Percentiles rank a stretch among this genome's conserved stretches.
These are phyloP conservation scores for Chaetomium sp. DNA, from an alignment of 2,329 filamentous ascomycete genomes.

Conservation along the genomic window DNA sequence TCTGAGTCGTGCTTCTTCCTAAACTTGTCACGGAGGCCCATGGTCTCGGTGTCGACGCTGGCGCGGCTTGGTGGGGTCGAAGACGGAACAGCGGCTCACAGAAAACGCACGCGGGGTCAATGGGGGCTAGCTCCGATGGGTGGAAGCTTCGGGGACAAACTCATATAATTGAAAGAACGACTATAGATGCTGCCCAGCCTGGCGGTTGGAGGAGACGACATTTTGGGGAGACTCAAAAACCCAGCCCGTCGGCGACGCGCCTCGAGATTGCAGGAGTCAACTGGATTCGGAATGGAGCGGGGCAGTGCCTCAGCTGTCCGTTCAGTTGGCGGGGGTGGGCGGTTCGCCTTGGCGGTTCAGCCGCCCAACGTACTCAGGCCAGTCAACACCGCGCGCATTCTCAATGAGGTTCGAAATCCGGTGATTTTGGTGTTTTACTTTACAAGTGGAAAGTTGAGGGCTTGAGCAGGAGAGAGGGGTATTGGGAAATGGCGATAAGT, in stretches of 20 bases:
- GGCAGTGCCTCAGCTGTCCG: constrained; percentile 5
- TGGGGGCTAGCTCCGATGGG: too few species aligned
- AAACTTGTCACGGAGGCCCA: constrained; percentile 48
- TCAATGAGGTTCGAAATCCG: too few species aligned
- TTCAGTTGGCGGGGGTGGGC: neutral
- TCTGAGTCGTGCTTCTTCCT: constrained; percentile 47
- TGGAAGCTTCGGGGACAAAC: neutral
- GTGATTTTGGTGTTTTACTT: too few species aligned
- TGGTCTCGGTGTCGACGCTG: constrained; percentile 21
- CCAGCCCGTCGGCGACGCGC: constrained; percentile 15
- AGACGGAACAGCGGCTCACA: neutral
- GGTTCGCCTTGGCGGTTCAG: too few species aligned
- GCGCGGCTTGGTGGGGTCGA: neutral
- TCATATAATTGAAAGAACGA: neutral
- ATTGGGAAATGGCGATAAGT: too few species aligned
- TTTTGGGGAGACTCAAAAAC: neutral
- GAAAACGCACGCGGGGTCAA: too few species aligned
- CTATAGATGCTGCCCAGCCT: neutral
- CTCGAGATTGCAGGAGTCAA: constrained; percentile 11
- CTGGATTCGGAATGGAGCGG: constrained; percentile 8
- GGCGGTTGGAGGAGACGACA: constrained; percentile 8
- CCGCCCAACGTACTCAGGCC: too few species aligned
- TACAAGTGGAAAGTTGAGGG: too few species aligned
- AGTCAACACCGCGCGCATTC: too few species aligned
- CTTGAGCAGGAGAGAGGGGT: too few species aligned